Evolutionary conservation across 345 rosid genomes (phyloP), one percentile per base, ranked within the genome.

Genomic region (Turnera subulata): DNA sequence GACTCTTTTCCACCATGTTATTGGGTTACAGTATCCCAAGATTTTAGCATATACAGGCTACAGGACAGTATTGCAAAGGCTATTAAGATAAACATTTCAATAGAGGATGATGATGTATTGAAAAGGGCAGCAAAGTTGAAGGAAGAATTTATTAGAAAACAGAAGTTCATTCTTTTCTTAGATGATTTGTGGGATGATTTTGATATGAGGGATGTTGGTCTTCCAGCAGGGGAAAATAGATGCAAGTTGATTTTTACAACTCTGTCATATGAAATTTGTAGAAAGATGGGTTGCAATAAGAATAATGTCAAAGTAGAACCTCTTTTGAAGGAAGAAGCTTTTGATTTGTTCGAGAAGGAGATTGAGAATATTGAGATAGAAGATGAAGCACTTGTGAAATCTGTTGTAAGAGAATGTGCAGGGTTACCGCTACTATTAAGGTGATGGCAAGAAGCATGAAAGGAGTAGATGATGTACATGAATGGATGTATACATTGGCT

Each of bases 221-320:
- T 58, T 45, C 48, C 48, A n/a, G n/a, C n/a, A n/a, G n/a, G n/a
- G n/a, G 8, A 10, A 45, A 17, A 16, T 17, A 38, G 40, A 17
- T 40, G 42, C 24, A 58, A 58, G n/a, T n/a, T 58, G 5, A n/a
- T 58, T 1, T 33, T 58, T 8, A 58, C 62, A 9, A 58, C 62
- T n/a, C 39, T 51, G 6, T 39, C 6, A 18, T 11, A 6, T 24
- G 17, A 26, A 0, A 11, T 58, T 3, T 58, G 62, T 11, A 2
- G 13, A 0, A 11, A 17, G 8, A 58, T 58, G 62, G 4, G 11
- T 16, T 46, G 43, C n/a, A 10, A 45, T 24, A 6, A 11, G 2
- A n/a, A n/a, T n/a, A 17, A 3, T 3, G 8, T 26, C 23, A 4
- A 11, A 17, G 6, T 58, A 2, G 18, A 26, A 12, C 1, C 25